Evolutionary conservation across 1,139 yeast genomes (phyloP).

Genomic region (Taphrina pruni): DNA sequence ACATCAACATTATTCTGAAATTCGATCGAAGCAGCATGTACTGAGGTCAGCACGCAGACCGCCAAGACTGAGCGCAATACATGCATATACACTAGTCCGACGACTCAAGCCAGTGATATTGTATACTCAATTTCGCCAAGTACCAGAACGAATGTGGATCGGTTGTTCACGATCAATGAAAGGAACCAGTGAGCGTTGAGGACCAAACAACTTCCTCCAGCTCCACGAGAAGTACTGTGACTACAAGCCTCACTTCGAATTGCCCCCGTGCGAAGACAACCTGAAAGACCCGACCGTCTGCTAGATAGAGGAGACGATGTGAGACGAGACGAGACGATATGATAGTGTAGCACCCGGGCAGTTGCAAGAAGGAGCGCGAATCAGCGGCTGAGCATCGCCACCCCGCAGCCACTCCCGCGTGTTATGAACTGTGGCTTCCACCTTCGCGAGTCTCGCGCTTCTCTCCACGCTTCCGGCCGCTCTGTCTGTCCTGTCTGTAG

Average conservation of each 20-base stretch:
- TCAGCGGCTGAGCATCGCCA: constrained; percentile 13
- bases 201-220: too few relatives aligned
- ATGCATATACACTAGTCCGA: constrained; percentile 2
- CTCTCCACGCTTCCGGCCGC: too few relatives aligned
- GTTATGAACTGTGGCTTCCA: neutral
- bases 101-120: neutral
- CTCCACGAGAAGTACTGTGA: too few relatives aligned
- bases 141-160: neutral
- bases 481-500: too few relatives aligned
- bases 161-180: neutral
- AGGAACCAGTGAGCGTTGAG: too few relatives aligned
- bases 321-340: too few relatives aligned
- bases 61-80: neutral
- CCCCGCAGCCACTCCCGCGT: constrained; percentile 14
- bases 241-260: too few relatives aligned
- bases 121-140: neutral
- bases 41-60: neutral
- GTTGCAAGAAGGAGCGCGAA: too few relatives aligned
- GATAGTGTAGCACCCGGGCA: too few relatives aligned
- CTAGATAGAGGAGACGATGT: too few relatives aligned
- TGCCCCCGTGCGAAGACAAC: too few relatives aligned
- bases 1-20: neutral
- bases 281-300: too few relatives aligned
- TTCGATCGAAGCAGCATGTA: neutral
- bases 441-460: neutral